Conservation (phyloP, 768 basidiomycete species). For the Ramaria rubella region DNA sequence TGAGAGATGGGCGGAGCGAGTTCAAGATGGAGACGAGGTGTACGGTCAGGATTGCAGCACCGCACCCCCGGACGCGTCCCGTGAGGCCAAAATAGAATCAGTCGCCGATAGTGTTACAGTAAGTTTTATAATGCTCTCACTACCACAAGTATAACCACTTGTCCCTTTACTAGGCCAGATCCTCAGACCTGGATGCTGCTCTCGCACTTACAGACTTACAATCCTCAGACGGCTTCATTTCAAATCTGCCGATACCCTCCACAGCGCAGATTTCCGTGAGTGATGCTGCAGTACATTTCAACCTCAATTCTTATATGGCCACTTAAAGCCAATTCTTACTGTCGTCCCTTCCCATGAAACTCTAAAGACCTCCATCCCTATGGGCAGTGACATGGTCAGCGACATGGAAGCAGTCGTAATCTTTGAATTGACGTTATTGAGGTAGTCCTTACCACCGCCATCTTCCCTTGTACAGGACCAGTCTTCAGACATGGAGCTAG, state of each 20-base stretch:
- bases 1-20: background rate
- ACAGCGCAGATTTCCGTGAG: background rate
- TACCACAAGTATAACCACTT: background rate
- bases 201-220: background rate
- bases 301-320: no score
- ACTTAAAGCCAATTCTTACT: no score
- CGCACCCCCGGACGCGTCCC: constrained; percentile 6
- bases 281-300: no score
- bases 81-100: constrained; percentile 13
- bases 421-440: background rate
- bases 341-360: no score
- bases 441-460: background rate
- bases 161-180: background rate
- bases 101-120: background rate
- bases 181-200: background rate
- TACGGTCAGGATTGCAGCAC: constrained; percentile 7
- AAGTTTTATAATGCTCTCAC: background rate
- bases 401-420: no score
- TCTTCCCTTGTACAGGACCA: background rate
- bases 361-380: no score
- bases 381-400: background rate
- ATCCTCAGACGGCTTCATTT: background rate
- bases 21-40: constrained; percentile 6
- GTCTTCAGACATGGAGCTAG: background rate
- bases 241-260: background rate